A percentile compares a stretch with the other conserved stretches of the same genome.
Conservation (phyloP, 225 moss, liverwort and hornwort genomes). For the Asterella californica region DNA sequence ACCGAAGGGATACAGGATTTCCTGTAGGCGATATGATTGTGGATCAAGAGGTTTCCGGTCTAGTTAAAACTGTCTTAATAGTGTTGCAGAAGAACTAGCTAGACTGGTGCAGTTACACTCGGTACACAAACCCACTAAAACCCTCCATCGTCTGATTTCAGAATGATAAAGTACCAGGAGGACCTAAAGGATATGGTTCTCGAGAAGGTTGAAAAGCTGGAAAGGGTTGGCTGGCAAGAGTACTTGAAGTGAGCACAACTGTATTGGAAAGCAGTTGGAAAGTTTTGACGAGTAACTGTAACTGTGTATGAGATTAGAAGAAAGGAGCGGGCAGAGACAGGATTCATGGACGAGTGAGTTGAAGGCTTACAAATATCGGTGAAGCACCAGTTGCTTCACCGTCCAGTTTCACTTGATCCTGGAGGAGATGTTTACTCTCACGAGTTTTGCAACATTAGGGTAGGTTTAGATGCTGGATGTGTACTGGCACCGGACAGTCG, state of each 20-base stretch:
- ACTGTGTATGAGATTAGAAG: neutral
- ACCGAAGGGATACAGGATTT: no score
- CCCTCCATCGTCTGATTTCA: slow-evolving; percentile 9
- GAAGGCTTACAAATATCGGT: neutral
- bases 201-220: slow-evolving; percentile 68
- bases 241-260: slow-evolving; percentile 32
- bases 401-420: neutral
- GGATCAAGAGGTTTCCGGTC: no score
- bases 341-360: neutral
- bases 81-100: neutral
- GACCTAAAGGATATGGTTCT: slow-evolving; percentile 68
- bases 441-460: neutral
- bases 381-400: neutral
- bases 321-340: neutral
- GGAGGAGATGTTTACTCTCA: neutral
- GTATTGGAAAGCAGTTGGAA: neutral
- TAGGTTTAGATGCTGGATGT: neutral
- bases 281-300: slow-evolving; percentile 9
- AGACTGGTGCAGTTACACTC: neutral
- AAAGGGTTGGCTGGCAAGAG: slow-evolving; percentile 60
- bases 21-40: no score
- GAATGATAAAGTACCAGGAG: slow-evolving; percentile 69
- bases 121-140: neutral
- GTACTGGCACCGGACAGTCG: neutral
- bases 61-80: neutral